These are phyloP conservation scores for Verbena officinalis DNA, from an alignment of 257 asterid species.

Conservation along the genomic window DNA sequence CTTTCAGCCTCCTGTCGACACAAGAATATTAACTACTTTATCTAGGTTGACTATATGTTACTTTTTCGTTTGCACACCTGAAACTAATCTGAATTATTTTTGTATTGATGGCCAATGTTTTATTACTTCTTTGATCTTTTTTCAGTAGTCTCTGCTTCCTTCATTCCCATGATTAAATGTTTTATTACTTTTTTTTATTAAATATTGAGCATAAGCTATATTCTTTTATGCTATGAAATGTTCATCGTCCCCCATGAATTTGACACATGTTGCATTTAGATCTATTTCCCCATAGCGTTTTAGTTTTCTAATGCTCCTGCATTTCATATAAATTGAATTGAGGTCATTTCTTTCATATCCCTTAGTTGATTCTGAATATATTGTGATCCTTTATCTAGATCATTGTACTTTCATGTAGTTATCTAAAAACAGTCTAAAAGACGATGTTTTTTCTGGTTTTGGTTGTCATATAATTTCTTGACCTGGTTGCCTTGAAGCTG, in stretches of 20 bases:
- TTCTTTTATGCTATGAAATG: neutral
- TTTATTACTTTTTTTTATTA: no score
- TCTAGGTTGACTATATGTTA: no score
- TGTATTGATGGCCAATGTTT: neutral
- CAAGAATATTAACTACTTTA: no score
- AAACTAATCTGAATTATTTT: no score
- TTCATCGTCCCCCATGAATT: neutral
- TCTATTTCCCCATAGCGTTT: neutral
- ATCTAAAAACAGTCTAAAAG: neutral
- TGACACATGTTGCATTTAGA: neutral
- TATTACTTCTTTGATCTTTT: neutral
- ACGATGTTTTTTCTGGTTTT: neutral
- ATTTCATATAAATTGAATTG: neutral
- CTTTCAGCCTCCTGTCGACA: constrained; percentile 6
- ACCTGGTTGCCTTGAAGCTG: neutral
- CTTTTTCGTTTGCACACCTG: no score
- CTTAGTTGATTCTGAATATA: neutral
- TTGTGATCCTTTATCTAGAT: neutral
- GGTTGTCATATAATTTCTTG: neutral
- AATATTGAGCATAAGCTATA: neutral
- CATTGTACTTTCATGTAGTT: neutral
- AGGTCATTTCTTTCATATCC: neutral
- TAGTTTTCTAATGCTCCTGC: neutral
- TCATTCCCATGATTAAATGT: constrained; percentile 6
- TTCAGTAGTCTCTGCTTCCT: neutral